A percentile compares a stretch with the other conserved stretches of the same genome.
phyloP scores from a whole-genome alignment of 2,329 filamentous ascomycete species.

The Epichloe elymi region DNA sequence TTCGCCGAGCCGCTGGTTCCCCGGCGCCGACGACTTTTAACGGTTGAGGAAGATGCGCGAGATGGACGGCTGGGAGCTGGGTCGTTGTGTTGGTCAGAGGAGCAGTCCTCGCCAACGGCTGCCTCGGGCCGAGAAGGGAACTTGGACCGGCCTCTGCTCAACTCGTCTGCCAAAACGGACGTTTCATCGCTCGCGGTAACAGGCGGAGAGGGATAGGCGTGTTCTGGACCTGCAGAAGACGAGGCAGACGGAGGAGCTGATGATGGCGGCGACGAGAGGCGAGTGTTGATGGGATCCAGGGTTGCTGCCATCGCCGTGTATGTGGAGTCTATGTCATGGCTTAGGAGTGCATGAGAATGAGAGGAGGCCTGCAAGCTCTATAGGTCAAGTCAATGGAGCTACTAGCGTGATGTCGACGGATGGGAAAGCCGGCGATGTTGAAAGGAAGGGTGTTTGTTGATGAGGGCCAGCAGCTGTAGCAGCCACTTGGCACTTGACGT shows the following conservation, averaged over 20 bases:
- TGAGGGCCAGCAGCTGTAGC: neutral
- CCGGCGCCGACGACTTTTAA: conserved; percentile 10
- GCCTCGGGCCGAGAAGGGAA: neutral
- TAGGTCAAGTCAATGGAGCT: neutral
- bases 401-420: neutral
- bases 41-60: neutral
- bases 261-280: conserved; percentile 7
- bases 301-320: conserved; percentile 12
- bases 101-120: neutral
- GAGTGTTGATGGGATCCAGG: conserved; percentile 11
- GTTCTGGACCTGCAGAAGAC: neutral
- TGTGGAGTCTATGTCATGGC: neutral
- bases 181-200: conserved; percentile 19
- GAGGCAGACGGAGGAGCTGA: conserved; percentile 1
- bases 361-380: neutral
- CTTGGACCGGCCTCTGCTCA: conserved; percentile 5
- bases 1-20: conserved; percentile 19
- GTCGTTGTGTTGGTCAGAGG: neutral
- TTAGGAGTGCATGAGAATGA: neutral
- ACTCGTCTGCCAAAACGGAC: conserved; percentile 17
- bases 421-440: neutral
- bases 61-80: neutral
- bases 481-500: neutral
- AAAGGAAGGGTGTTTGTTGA: neutral
- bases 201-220: conserved; percentile 5